Evolutionary conservation across 192 early-diverging fungal species (phyloP), one percentile per base, ranked within the genome.

Genomic region (Coemansia sp.): DNA sequence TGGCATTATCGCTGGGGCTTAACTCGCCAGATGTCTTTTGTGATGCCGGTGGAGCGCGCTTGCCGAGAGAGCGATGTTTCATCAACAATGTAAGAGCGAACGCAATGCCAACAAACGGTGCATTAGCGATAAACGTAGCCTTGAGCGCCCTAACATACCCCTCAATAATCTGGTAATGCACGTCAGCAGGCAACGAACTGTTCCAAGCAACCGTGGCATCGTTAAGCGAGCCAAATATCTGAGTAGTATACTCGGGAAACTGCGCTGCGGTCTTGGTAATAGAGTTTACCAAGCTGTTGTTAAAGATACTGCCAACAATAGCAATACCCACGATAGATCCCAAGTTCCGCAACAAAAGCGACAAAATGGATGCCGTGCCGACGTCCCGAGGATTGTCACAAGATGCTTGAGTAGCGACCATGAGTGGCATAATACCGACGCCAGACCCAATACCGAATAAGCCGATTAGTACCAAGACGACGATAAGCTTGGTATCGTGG

Each of bases 271-370:
- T 14, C 3, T 6, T 37, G 15, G 36, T 48, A 37, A 77, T 60
- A 19, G 39, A 25, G 11, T 19, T 50, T 1, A 77, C 65, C 27
- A 72, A 55, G 23, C 63, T 63, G 63, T 77, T 77, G 70, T 77
- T 77, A 12, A 77, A 77, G 3, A 77, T 66, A 27, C 53, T 72
- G 34, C 69, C 75, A 3, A 68, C 66, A 50, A 67, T 61, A 1
- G 75, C 75, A 64, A 72, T 77, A 8, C 75, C 75, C 14, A 77
- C 55, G 29, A 71, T 68, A 3, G 66, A 68, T 3, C 75, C 75
- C 48, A 72, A 23, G 66, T 71, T 77, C 11, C 75, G 39, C 44
- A 77, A 23, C n/a, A 68, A 42, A 0, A 72, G 55, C 5, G 70
- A 67, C 39, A 77, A 32, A 2, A 70, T 72, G 10, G 75, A 48